These are phyloP conservation scores for Stachybotrys chartarum DNA, from an alignment of 2,329 filamentous ascomycete species.

Conservation along the genomic window DNA sequence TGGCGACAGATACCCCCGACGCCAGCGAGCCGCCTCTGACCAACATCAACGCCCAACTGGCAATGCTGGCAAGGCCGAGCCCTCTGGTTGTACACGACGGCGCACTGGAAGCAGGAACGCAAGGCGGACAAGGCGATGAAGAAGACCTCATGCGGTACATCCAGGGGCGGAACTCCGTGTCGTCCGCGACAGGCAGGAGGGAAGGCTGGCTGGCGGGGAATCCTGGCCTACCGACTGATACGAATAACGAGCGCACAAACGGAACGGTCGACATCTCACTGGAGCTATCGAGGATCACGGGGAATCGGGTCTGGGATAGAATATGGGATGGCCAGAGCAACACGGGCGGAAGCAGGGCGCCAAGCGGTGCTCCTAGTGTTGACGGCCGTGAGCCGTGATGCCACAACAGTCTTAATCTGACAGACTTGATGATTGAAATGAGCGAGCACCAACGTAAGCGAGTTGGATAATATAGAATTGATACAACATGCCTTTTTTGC, in stretches of 20 bases:
- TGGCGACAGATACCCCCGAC: neutral
- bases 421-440: too few relatives aligned
- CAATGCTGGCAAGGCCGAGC: neutral
- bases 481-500: too few relatives aligned
- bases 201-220: conserved; percentile 3
- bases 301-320: neutral
- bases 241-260: neutral
- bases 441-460: too few relatives aligned
- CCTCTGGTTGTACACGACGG: neutral
- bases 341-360: neutral
- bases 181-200: neutral
- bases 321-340: neutral
- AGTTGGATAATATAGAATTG: too few relatives aligned
- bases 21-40: neutral
- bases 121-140: neutral
- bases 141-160: neutral
- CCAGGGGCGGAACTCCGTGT: neutral
- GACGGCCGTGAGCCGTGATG: too few relatives aligned
- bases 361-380: neutral
- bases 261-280: neutral
- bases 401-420: too few relatives aligned
- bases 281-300: neutral
- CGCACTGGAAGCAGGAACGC: neutral
- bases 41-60: neutral
- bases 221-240: neutral